phyloP scores from a whole-genome alignment of 495 filamentous ascomycete species.

The Xylona heveae region DNA sequence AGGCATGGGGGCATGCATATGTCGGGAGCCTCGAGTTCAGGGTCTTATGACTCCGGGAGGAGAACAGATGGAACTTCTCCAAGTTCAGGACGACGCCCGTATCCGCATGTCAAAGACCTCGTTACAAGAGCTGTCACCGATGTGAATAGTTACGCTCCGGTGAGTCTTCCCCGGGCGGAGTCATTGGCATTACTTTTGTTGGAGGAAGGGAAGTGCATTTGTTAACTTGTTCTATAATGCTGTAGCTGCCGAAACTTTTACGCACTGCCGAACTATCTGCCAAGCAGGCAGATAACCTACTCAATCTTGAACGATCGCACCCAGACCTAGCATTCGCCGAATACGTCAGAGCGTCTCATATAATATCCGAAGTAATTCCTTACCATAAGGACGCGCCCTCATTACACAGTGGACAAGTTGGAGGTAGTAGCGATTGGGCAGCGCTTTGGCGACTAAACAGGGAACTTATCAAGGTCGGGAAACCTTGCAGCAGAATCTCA shows the following conservation, averaged over 20 bases:
- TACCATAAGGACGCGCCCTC: slow-evolving; percentile 41
- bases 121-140: slow-evolving; percentile 22
- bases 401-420: slow-evolving; percentile 22
- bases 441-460: slow-evolving; percentile 26
- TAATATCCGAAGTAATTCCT: slow-evolving; percentile 55
- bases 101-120: slow-evolving; percentile 7
- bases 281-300: slow-evolving; percentile 26
- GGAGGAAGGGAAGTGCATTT: not conserved
- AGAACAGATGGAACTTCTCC: no score
- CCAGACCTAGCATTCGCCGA: slow-evolving; percentile 49
- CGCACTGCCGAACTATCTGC: slow-evolving; percentile 25
- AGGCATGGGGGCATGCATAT: no score
- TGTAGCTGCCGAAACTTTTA: slow-evolving; percentile 25
- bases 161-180: slow-evolving; percentile 12
- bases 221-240: not conserved
- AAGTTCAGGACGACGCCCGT: no score
- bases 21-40: no score
- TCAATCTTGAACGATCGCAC: slow-evolving; percentile 29
- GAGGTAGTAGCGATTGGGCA: no score
- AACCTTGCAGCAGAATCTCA: slow-evolving; percentile 10
- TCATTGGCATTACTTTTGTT: not conserved
- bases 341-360: slow-evolving; percentile 58
- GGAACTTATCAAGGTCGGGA: slow-evolving; percentile 25
- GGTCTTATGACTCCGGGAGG: no score
- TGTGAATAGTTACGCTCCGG: slow-evolving; percentile 21